These are phyloP conservation scores for Lentinula guzmanii DNA, from an alignment of 768 basidiomycete genomes.

Conservation along the genomic window DNA sequence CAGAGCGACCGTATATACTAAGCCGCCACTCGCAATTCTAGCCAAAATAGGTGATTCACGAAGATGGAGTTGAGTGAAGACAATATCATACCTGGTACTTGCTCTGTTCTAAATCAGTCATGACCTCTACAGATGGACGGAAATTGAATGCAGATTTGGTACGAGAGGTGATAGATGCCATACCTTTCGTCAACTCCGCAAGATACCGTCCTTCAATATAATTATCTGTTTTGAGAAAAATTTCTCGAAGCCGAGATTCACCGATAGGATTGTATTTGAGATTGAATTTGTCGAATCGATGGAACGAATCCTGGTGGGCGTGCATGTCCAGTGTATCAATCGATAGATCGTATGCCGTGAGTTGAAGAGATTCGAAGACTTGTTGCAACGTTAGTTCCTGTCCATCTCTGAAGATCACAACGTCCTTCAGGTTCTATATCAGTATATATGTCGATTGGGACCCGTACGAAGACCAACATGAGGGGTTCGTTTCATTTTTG, in stretches of 20 bases:
- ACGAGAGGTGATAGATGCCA: constrained; percentile 5
- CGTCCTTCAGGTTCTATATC: constrained; percentile 50
- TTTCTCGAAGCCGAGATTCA: constrained; percentile 90
- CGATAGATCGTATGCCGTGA: constrained; percentile 95
- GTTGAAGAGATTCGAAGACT: constrained; percentile 93
- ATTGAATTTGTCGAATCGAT: constrained; percentile 98
- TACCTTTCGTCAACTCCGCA: constrained; percentile 90
- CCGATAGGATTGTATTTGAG: constrained; percentile 97
- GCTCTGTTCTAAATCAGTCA: constrained; percentile 96
- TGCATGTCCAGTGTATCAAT: constrained; percentile 99
- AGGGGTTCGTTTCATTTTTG: constrained; percentile 90
- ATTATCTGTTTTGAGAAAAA: constrained; percentile 98
- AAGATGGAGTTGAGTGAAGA: not conserved
- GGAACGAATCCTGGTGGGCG: constrained; percentile 96
- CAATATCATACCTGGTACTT: constrained; percentile 79
- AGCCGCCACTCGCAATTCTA: constrained; percentile 97
- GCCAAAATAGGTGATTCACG: not conserved
- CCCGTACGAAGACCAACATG: constrained; percentile 41
- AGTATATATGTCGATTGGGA: not conserved
- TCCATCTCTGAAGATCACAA: constrained; percentile 94
- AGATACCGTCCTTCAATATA: constrained; percentile 88
- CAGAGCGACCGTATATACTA: constrained; percentile 84
- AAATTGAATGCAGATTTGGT: not conserved
- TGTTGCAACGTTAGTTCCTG: constrained; percentile 81
- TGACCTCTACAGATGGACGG: constrained; percentile 59